Evolutionary conservation across 2,329 filamentous ascomycete genomes (phyloP).

Genomic region (Colletotrichum tropicicola): DNA sequence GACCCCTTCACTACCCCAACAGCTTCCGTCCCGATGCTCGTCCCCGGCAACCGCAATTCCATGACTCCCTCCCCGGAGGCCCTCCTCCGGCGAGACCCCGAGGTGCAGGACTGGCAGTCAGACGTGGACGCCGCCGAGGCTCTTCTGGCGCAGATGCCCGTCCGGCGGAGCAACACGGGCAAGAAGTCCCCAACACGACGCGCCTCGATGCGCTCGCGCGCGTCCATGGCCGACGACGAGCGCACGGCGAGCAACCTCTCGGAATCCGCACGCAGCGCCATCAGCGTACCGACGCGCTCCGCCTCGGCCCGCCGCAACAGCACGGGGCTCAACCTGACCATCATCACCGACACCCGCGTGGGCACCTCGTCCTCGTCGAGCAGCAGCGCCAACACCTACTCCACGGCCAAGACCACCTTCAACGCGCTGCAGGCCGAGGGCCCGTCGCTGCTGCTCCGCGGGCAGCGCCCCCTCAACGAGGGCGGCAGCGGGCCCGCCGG

Average conservation of each 20-base stretch:
- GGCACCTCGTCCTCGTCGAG: constrained; percentile 45
- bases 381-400: constrained; percentile 54
- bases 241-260: constrained; percentile 66
- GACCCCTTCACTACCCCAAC: constrained; percentile 62
- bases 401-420: constrained; percentile 64
- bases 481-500: no score
- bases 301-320: constrained; percentile 35
- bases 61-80: constrained; percentile 53
- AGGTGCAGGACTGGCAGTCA: constrained; percentile 67
- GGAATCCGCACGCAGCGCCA: constrained; percentile 58
- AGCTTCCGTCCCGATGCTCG: constrained; percentile 33
- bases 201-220: constrained; percentile 45
- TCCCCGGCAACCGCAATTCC: constrained; percentile 43
- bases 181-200: constrained; percentile 49
- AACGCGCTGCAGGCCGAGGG: constrained; percentile 62
- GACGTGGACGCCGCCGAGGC: constrained; percentile 64
- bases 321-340: constrained; percentile 26
- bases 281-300: constrained; percentile 44
- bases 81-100: constrained; percentile 50
- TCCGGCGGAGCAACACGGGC: constrained; percentile 39
- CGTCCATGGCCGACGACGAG: constrained; percentile 51
- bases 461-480: not conserved
- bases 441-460: constrained; percentile 54
- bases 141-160: constrained; percentile 56
- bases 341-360: constrained; percentile 29